Evolutionary conservation across 345 rosid species (phyloP).

Genomic region (Euphorbia peplus): DNA sequence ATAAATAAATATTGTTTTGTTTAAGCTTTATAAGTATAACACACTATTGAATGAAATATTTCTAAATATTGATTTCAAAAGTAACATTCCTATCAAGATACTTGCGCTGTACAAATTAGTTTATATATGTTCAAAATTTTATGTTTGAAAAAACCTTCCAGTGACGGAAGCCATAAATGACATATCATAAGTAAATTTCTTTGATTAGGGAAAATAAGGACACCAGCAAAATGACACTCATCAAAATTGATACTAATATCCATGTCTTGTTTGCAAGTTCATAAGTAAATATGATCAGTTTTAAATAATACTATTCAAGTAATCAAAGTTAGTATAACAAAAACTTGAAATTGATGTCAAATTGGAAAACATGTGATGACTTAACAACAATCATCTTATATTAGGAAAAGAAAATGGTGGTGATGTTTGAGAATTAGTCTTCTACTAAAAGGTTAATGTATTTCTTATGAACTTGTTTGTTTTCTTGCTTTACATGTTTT

Average conservation of each 20-base stretch:
- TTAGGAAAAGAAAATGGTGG: neutral
- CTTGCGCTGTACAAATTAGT: neutral
- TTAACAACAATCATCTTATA: neutral
- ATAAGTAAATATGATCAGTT: neutral
- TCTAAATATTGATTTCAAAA: neutral
- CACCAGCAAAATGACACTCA: neutral
- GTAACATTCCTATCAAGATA: neutral
- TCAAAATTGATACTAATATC: neutral
- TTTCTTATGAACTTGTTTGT: neutral
- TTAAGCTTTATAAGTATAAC: neutral
- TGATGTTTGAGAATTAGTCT: neutral
- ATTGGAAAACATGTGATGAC: neutral
- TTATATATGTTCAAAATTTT: neutral
- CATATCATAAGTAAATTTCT: too few species aligned
- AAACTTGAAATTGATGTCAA: neutral
- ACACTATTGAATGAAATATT: neutral
- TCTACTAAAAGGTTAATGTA: neutral
- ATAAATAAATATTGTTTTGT: neutral
- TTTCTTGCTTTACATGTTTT: neutral
- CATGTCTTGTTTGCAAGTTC: neutral
- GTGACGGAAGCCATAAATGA: neutral
- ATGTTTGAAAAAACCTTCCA: neutral
- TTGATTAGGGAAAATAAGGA: neutral
- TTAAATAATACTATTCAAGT: neutral
- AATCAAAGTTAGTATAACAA: neutral